Evolutionary conservation across 2,329 filamentous ascomycete species (phyloP).

Genomic region (Talaromyces funiculosus): DNA sequence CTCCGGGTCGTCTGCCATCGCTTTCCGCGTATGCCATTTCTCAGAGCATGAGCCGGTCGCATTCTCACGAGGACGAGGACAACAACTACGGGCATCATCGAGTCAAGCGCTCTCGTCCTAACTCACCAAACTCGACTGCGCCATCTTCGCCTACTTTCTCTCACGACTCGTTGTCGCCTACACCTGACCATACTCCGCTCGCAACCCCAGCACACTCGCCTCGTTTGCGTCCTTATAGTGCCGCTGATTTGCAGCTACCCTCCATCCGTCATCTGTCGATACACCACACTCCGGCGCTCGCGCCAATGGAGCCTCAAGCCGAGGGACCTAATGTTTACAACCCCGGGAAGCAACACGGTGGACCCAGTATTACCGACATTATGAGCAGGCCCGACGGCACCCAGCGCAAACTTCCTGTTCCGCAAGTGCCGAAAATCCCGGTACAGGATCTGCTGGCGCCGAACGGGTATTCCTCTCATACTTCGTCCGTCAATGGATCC

Average conservation of each 20-base stretch:
- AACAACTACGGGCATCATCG: conserved; percentile 41
- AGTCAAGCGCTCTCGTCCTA: conserved; percentile 83
- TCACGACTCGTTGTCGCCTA: conserved; percentile 90
- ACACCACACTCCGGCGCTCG: conserved; percentile 60
- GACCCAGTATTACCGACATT: conserved; percentile 83
- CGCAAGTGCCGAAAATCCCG: conserved; percentile 79
- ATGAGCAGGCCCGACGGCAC: conserved; percentile 83
- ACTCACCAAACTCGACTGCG: conserved; percentile 90
- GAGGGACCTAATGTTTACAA: conserved; percentile 56
- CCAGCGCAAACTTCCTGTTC: conserved; percentile 84
- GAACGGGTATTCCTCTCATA: conserved; percentile 62
- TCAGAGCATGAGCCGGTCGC: conserved; percentile 85
- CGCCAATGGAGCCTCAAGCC: conserved; percentile 64
- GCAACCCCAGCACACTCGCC: conserved; percentile 94
- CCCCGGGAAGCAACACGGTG: conserved; percentile 53
- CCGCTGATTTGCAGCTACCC: conserved; percentile 72
- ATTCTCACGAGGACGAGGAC: conserved; percentile 71
- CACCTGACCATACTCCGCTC: conserved; percentile 96
- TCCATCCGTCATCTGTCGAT: conserved; percentile 71
- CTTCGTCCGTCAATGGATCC: conserved; percentile 70
- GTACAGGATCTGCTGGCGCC: conserved; percentile 76
- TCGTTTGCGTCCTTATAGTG: conserved; percentile 71
- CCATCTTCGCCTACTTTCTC: conserved; percentile 96
- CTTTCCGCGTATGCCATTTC: conserved; percentile 68
- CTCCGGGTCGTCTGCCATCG: conserved; percentile 60